Base-by-base conservation (phyloP, 352 stramenopile genomes). In the Chloridella minuta region DNA sequence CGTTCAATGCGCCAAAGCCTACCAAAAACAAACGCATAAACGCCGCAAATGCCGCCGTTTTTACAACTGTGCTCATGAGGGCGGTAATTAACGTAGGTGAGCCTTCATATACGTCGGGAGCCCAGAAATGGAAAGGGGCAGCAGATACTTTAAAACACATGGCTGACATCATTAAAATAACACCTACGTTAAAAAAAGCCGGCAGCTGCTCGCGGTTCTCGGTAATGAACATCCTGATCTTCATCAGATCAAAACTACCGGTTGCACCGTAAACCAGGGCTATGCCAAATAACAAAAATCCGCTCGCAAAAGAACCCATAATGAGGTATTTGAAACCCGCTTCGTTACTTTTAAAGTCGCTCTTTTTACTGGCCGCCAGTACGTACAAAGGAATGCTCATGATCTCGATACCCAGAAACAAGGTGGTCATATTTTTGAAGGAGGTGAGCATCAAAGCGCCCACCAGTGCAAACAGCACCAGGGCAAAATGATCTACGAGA, bases 221-320 rank as follows among this genome's bases (percentile, higher is more conserved):
- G 3, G 86, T 87, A 87, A 16, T 87, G 86, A 16, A 87, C 16
- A 16, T 88, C n/a, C 87, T n/a, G 23, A 87, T 87, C 40, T 86
- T n/a, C 22, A 86, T 86, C 16, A 87, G 40, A 87, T 87, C 86
- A 87, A 80, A 16, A 88, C 16, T 88, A 22, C 86, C 86, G 85
- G 25, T 22, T 52, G 86, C 16, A 87, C 86, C 86, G 40, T 87
- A 87, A 87, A 87, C 28, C 51, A 87, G 87, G 86, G 86, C 16
- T 85, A 87, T 21, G 86, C 86, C 86, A 87, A 87, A 87, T 87
- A 88, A 86, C 30, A 89, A 89, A 88, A 90, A 90, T 89, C 80
- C 86, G 87, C 88, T 90, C 86, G 88, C 87, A 49, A 90, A 90
- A 87, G 88, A 90, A 85, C 88, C 89, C 86, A 87, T 87, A 16